phyloP scores from a whole-genome alignment of 306 rosid genomes.

The Vachellia collinsii region DNA sequence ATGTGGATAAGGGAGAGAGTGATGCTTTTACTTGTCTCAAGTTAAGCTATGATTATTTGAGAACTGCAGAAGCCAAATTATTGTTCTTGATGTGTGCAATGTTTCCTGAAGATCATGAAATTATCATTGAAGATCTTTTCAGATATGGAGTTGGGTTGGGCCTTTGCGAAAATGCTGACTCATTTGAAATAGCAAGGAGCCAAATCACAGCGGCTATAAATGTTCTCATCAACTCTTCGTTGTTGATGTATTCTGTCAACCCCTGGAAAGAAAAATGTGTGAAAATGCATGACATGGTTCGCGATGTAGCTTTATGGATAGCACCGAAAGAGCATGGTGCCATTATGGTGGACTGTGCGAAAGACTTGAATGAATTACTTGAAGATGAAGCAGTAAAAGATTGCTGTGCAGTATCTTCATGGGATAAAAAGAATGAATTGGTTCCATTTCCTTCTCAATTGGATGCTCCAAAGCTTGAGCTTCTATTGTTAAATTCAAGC shows the following conservation, averaged over 20 bases:
- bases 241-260: neutral
- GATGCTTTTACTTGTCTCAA: slow-evolving; percentile 11
- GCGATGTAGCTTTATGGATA: neutral
- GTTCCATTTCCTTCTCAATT: neutral
- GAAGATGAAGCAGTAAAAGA: neutral
- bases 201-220: neutral
- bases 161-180: neutral
- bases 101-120: slow-evolving; percentile 22
- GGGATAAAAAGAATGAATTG: neutral
- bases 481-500: neutral
- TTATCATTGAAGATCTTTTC: neutral
- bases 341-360: neutral
- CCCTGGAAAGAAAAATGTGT: accelerated
- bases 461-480: slow-evolving; percentile 14
- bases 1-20: neutral
- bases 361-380: neutral
- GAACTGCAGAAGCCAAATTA: neutral
- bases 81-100: slow-evolving; percentile 1
- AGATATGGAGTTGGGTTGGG: slow-evolving; percentile 8
- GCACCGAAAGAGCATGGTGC: neutral
- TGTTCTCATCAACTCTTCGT: neutral
- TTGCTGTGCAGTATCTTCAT: neutral
- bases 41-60: slow-evolving; percentile 1
- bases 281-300: slow-evolving; percentile 14
- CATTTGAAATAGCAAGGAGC: neutral